Evolutionary conservation across 2,329 filamentous ascomycete genomes (phyloP), one percentile per base, ranked within the genome.

Genomic region (Alternaria postmessia): DNA sequence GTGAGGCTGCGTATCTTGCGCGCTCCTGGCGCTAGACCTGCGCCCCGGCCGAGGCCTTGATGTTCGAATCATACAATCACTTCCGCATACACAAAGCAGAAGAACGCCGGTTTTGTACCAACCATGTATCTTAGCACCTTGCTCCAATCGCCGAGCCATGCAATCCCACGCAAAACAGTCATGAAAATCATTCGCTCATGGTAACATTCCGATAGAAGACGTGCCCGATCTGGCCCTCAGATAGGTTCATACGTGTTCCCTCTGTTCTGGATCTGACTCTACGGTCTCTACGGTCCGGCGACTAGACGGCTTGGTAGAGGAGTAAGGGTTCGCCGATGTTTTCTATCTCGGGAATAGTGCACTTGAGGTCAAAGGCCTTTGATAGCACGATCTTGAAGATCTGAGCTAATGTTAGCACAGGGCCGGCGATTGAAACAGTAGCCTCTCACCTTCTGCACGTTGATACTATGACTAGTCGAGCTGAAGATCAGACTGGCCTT

Each of bases 351-450:
- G 95, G 95, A 76, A 99, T 98, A 30, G 95, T 99, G 84, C 95
- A 99, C 80, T 97, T 97, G 59, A 99, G 87, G 79, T 99, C 95
- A 77, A 99, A 99, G 2, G 95, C 95, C 82, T 99, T 99, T 66
- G 94, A 97, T 24, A 99, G 87, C 59, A 99, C 95, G 72, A 99
- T 99, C 81, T 99, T 99, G 88, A 99, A 99, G 76, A 99, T 99
- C 94, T 98, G 72, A 7, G 20, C 9, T 4, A 16, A 44, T 18
- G 59, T 82, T 59, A 82, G 76, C 44, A 38, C 54, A n/a, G 28
- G 41, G 7, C 6, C 11, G 28, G 9, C 8, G n/a, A 28, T n/a
- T 5, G 8, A 2, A 1, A 3, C 8, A 7, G 8, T 7, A 1
- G 18, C 5, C 28, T 18, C 79, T 48, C 77, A 96, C 94, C 91